Evolutionary conservation across 2,329 filamentous ascomycete genomes (phyloP), one percentile per base, ranked within the genome.

Genomic region (Exophiala lecanii-corni): DNA sequence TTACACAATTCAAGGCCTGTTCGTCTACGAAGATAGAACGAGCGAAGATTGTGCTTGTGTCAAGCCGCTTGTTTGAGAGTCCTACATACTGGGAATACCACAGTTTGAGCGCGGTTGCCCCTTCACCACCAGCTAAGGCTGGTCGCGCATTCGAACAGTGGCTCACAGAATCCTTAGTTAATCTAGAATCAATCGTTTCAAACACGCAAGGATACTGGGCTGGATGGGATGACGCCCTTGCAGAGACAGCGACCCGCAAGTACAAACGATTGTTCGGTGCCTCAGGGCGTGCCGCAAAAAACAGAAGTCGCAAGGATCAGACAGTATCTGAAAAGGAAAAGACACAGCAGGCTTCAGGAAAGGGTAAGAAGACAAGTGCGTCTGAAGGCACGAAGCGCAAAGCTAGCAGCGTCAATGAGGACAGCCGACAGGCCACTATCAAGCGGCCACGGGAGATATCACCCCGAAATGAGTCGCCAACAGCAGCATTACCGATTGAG

Each of bases 41-140:
- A 1, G 73, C 76, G 2, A 69, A 72, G 35, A 74, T 83, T 31
- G 64, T 84, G 19, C 61, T 84, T 16, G 62, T 76, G 3, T 69
- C 71, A n/a, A 76, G 71, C 59, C 60, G 56, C 1, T 39, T 82
- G 0, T 65, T 81, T 18, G 63, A 66, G 1, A 63, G 64, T 4
- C 55, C 64, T 0, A 43, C 51, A 0, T 84, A 83, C 47, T 66
- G 75, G 20, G 55, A 67, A 1, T 62, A 64, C 15, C 53, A 82
- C 20, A 71, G 75, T 6, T 55, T 61, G 10, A 73, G 80, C 43
- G 62, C 72, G 4, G 76, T 70, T 3, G 61, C 71, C 47, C 68
- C 73, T 9, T 54, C 62, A 16, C 59, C 65, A 21, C 64, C 66
- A 1, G 39, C 50, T 12, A 64, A 61, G 32, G 59, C 66, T 44